A percentile compares a stretch with the other conserved stretches of the same genome.
Evolutionary conservation across 768 basidiomycete species (phyloP).

Genomic region (Boletus reticulatus): DNA sequence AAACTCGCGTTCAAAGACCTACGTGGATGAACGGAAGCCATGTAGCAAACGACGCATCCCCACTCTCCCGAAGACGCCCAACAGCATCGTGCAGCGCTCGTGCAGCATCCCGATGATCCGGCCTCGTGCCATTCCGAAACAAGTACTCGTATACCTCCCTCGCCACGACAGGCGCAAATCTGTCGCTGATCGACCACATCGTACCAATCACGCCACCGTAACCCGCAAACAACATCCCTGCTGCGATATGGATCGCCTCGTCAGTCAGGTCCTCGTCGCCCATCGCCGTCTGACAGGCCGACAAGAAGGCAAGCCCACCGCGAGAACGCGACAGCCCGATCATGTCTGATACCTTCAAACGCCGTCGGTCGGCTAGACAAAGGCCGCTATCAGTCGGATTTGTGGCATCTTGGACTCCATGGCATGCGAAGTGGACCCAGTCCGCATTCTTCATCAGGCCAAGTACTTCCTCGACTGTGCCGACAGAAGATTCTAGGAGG

Average conservation of each 20-base stretch:
- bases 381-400: neutral
- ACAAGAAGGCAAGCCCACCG: neutral
- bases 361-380: neutral
- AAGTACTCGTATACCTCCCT: slow-evolving; percentile 28
- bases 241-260: neutral
- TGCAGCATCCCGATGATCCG: neutral
- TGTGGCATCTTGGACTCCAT: neutral
- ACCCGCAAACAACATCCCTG: slow-evolving; percentile 34
- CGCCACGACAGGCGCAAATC: slow-evolving; percentile 34
- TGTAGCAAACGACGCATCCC: too few relatives aligned
- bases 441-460: neutral
- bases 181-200: neutral
- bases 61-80: too few relatives aligned
- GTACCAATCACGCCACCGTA: slow-evolving; percentile 14
- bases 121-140: neutral
- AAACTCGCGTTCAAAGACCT: too few relatives aligned
- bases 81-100: too few relatives aligned
- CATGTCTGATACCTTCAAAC: neutral
- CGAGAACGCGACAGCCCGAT: neutral
- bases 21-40: too few relatives aligned
- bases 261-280: neutral
- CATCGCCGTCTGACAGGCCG: neutral
- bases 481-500: neutral
- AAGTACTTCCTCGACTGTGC: slow-evolving; percentile 13
- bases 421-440: neutral